phyloP scores from a whole-genome alignment of 495 filamentous ascomycete genomes.

The Penicillium lagena region DNA sequence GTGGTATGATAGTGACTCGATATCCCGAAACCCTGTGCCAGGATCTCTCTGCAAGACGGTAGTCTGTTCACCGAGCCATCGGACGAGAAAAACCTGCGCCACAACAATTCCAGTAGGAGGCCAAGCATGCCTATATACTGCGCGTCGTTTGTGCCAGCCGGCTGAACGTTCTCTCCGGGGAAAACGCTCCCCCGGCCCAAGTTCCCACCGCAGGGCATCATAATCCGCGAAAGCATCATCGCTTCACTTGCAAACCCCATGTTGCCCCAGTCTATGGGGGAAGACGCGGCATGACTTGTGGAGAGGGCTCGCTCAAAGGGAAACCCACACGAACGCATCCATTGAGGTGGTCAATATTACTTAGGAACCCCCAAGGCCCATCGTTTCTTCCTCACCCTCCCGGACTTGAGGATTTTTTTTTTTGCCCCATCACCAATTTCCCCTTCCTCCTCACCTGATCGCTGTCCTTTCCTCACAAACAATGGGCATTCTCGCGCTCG shows the following conservation, averaged over 20 bases:
- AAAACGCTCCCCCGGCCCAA: conserved; percentile 31
- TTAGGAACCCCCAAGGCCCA: conserved; percentile 12
- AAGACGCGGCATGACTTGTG: conserved; percentile 23
- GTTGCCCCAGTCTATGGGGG: conserved; percentile 25
- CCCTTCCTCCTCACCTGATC: background rate
- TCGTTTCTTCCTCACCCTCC: conserved; percentile 3
- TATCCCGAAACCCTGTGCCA: too few species aligned
- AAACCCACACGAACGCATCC: conserved; percentile 15
- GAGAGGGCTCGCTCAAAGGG: conserved; percentile 16
- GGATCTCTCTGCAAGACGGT: too few species aligned
- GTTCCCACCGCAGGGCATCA: conserved; percentile 13
- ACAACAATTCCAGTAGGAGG: too few species aligned
- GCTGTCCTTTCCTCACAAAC: conserved; percentile 8
- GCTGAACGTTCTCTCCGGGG: conserved; percentile 25
- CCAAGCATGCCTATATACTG: conserved; percentile 10
- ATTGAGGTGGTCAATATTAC: conserved; percentile 14
- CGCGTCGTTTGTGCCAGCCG: conserved; percentile 10
- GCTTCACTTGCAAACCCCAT: conserved; percentile 21
- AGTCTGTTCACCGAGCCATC: too few species aligned
- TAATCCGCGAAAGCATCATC: conserved; percentile 11
- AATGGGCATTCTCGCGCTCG: conserved; percentile 53
- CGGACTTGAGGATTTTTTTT: background rate
- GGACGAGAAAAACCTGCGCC: too few species aligned
- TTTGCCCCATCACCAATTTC: conserved; percentile 1
- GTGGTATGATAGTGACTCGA: too few species aligned